These are phyloP conservation scores for Dendrothele bispora DNA, from an alignment of 768 basidiomycete genomes.

Conservation along the genomic window DNA sequence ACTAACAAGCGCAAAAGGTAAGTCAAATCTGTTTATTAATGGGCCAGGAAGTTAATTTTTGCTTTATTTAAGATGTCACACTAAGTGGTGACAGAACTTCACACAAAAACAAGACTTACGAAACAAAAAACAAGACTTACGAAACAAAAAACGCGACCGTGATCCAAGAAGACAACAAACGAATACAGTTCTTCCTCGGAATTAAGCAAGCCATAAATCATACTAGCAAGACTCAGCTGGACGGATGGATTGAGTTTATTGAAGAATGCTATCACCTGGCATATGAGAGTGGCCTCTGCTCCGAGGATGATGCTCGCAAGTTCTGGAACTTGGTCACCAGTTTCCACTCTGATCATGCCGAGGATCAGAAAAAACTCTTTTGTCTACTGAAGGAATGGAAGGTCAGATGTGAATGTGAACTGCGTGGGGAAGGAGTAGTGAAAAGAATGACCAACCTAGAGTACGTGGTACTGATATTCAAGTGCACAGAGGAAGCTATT, in stretches of 20 bases:
- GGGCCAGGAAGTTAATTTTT: background rate
- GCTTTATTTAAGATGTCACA: background rate
- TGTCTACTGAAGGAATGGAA: constrained; percentile 7
- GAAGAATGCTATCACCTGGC: constrained; percentile 1
- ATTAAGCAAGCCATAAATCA: constrained; percentile 9
- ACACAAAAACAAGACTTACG: constrained; percentile 1
- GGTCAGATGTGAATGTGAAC: background rate
- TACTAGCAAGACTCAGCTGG: constrained; percentile 18
- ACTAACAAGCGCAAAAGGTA: background rate
- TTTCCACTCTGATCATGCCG: constrained; percentile 16
- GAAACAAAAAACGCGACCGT: too few species aligned
- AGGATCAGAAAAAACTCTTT: constrained; percentile 17
- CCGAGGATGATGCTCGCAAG: constrained; percentile 7
- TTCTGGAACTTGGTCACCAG: constrained; percentile 14
- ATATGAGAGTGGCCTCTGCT: too few species aligned
- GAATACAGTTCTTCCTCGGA: background rate
- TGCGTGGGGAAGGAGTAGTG: constrained; percentile 1
- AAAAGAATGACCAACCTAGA: constrained; percentile 2
- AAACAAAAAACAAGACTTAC: background rate
- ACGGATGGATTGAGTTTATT: constrained; percentile 11
- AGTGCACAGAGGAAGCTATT: constrained; percentile 2
- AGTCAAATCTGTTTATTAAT: background rate
- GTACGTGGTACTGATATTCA: constrained; percentile 3
- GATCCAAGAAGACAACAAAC: background rate
- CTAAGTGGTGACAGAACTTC: background rate